Evolutionary conservation across 2,329 filamentous ascomycete genomes (phyloP).

Genomic region (Periglandula ipomoeae): DNA sequence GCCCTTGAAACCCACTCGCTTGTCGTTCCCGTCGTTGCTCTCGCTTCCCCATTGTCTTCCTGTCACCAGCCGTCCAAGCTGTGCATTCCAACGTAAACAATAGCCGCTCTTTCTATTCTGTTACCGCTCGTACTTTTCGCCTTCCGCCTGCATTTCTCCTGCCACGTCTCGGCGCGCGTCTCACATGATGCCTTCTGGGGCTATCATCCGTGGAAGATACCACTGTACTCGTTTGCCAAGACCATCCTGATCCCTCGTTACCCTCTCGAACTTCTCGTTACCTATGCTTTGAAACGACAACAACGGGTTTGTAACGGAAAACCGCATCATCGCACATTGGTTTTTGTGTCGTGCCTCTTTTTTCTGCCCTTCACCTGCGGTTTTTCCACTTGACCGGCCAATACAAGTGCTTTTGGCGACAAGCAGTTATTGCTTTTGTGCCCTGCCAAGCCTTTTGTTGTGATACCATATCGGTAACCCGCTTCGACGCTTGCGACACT

Average conservation of each 20-base stretch:
- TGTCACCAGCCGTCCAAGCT: background rate
- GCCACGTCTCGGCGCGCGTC: conserved; percentile 4
- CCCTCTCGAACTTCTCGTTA: background rate
- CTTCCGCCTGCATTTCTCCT: background rate
- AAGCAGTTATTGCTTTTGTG: background rate
- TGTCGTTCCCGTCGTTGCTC: background rate
- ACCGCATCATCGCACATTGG: background rate
- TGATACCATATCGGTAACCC: background rate
- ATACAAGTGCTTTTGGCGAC: background rate
- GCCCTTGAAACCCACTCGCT: background rate
- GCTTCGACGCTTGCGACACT: background rate
- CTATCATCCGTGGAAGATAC: background rate
- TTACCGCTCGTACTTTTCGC: background rate
- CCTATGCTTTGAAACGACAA: background rate
- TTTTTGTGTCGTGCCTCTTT: background rate
- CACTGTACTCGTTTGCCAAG: conserved; percentile 2
- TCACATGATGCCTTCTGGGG: background rate
- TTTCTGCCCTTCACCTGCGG: background rate
- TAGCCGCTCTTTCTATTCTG: conserved; percentile 1
- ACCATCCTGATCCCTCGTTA: background rate
- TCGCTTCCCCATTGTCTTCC: background rate
- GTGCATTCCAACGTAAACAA: conserved; percentile 6
- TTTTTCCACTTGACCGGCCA: background rate
- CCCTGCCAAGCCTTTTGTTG: background rate
- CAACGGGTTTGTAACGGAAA: background rate